A percentile compares a stretch with the other conserved stretches of the same genome.
Evolutionary conservation across 306 rosid genomes (phyloP).

Genomic region (Albizia julibrissin): DNA sequence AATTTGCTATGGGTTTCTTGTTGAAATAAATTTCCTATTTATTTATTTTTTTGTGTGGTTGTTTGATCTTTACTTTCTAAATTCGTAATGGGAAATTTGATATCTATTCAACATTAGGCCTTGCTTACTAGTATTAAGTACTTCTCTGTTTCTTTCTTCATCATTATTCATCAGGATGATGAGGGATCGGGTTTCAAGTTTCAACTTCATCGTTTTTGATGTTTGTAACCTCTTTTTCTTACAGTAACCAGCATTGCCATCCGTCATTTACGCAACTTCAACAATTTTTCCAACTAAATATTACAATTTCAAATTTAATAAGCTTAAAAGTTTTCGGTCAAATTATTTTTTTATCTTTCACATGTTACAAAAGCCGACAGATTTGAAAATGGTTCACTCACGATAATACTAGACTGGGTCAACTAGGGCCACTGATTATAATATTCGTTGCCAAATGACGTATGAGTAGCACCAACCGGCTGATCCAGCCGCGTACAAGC

Average conservation of each 20-base stretch:
- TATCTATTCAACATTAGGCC: neutral
- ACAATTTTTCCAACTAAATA: neutral
- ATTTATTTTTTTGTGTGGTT: neutral
- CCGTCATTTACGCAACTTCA: neutral
- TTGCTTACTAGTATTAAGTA: neutral
- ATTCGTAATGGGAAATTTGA: neutral
- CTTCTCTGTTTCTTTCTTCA: neutral
- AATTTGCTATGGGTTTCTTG: neutral
- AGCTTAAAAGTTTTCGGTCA: neutral
- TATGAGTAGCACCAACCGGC: neutral
- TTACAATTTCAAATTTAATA: neutral
- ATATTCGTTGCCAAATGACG: neutral
- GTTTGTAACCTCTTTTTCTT: neutral
- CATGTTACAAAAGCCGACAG: neutral
- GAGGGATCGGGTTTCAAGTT: neutral
- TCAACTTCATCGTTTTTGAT: neutral
- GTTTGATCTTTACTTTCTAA: neutral
- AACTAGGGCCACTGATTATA: neutral
- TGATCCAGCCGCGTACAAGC: slow-evolving; percentile 37
- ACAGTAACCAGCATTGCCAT: neutral
- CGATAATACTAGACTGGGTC: neutral
- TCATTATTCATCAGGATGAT: neutral
- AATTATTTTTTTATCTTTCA: neutral
- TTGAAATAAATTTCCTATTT: neutral
- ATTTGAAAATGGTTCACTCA: neutral